These are phyloP conservation scores for Ophiostoma triangulosporum DNA, from an alignment of 2,329 filamentous ascomycete genomes.

Conservation along the genomic window DNA sequence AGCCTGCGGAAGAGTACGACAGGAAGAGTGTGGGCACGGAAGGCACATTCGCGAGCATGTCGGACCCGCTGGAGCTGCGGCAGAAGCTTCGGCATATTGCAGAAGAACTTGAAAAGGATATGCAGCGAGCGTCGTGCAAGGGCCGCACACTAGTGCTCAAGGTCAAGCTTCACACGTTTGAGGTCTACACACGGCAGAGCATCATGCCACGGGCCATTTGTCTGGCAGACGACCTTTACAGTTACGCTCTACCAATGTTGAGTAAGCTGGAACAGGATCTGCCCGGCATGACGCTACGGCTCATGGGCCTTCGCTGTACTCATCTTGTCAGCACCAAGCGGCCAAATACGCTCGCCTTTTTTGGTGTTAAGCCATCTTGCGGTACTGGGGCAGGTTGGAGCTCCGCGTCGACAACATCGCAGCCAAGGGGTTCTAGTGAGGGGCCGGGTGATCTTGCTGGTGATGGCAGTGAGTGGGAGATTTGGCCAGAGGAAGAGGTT, in stretches of 20 bases:
- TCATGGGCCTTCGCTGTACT: slow-evolving; percentile 84
- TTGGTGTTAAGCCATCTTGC: slow-evolving; percentile 42
- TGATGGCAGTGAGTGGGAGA: slow-evolving; percentile 46
- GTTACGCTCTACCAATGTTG: slow-evolving; percentile 68
- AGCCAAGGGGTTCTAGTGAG: slow-evolving; percentile 11
- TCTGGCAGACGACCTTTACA: slow-evolving; percentile 70
- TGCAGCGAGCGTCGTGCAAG: slow-evolving; percentile 67
- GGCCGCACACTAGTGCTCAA: slow-evolving; percentile 87
- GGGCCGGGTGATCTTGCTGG: slow-evolving; percentile 16
- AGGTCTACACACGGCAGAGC: slow-evolving; percentile 74
- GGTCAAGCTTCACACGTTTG: slow-evolving; percentile 86
- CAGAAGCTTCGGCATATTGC: slow-evolving; percentile 71
- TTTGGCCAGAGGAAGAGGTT: slow-evolving; percentile 54
- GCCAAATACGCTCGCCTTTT: slow-evolving; percentile 63
- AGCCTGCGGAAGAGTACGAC: slow-evolving; percentile 79
- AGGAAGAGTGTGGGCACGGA: slow-evolving; percentile 92
- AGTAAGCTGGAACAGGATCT: slow-evolving; percentile 73
- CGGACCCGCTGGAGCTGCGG: slow-evolving; percentile 51
- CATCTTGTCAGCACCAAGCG: slow-evolving; percentile 79
- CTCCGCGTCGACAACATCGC: not conserved
- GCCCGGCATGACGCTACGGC: slow-evolving; percentile 60
- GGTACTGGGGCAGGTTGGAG: not conserved
- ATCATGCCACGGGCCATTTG: slow-evolving; percentile 59
- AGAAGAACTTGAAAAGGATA: slow-evolving; percentile 74
- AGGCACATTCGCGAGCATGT: slow-evolving; percentile 75